Percentiles rank a stretch among this genome's conserved stretches.
Conservation (phyloP, 108 stramenopile species). For the Cyclotella choctawhatcheeana region DNA sequence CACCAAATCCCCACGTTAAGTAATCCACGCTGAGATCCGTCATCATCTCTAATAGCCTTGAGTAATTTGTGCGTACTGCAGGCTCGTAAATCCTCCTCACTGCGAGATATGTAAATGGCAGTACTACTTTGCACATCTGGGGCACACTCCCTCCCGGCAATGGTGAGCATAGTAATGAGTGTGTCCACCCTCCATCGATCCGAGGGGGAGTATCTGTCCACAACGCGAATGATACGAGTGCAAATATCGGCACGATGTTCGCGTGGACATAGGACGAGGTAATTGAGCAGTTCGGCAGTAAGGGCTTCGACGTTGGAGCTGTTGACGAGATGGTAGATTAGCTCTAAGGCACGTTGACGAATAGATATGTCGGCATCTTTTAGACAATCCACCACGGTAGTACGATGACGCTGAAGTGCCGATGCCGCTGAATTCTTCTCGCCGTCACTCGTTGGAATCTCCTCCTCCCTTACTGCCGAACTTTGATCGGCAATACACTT, state of each 20-base stretch:
- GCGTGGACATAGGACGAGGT: constrained; percentile 94
- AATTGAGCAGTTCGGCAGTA: constrained; percentile 97
- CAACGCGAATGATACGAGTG: constrained; percentile 84
- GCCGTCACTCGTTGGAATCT: not conserved
- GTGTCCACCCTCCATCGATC: constrained; percentile 95
- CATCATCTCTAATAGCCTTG: constrained; percentile 89
- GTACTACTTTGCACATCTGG: constrained; percentile 79
- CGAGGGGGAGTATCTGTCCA: constrained; percentile 91
- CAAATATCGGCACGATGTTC: constrained; percentile 94
- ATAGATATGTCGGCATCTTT: constrained; percentile 99
- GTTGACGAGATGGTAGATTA: constrained; percentile 97
- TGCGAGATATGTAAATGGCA: constrained; percentile 84
- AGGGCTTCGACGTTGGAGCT: constrained; percentile 86
- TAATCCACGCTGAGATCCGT: constrained; percentile 85
- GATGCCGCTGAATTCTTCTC: constrained; percentile 74
- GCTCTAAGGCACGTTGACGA: constrained; percentile 97
- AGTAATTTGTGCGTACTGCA: constrained; percentile 94
- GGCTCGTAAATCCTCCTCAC: constrained; percentile 76
- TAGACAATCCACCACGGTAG: constrained; percentile 97
- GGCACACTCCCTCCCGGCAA: constrained; percentile 91
- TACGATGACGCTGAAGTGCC: constrained; percentile 91
- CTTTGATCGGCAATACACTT: constrained; percentile 71
- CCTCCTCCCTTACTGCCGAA: constrained; percentile 30
- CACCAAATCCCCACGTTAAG: constrained; percentile 95
- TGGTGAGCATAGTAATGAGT: constrained; percentile 94